A percentile compares a stretch with the other conserved stretches of the same genome.
phyloP scores from a whole-genome alignment of 2,329 filamentous ascomycete species.

The Microcyclosporella mali region DNA sequence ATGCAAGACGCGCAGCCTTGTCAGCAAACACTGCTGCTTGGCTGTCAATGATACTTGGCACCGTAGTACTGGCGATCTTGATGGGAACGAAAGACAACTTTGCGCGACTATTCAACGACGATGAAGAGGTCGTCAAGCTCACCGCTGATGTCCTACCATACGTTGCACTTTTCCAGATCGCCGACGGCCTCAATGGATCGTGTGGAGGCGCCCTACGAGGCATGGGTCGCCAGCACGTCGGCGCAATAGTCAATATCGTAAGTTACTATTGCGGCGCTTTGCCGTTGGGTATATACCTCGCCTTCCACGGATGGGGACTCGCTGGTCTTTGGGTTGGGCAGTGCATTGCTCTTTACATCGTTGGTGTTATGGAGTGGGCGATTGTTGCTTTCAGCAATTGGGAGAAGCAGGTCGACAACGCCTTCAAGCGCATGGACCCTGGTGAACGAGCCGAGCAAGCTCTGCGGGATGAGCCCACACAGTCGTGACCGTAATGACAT shows the following conservation, averaged over 20 bases:
- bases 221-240: conserved; percentile 81
- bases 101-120: conserved; percentile 74
- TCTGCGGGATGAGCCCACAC: neutral
- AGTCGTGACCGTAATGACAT: neutral
- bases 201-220: conserved; percentile 76
- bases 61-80: conserved; percentile 59
- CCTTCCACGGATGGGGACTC: conserved; percentile 80
- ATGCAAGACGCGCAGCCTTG: conserved; percentile 59
- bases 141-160: conserved; percentile 76
- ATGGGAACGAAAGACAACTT: conserved; percentile 68
- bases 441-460: conserved; percentile 38
- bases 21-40: conserved; percentile 71
- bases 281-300: conserved; percentile 75
- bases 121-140: conserved; percentile 62
- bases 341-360: conserved; percentile 65
- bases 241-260: conserved; percentile 71
- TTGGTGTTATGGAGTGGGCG: conserved; percentile 70
- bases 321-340: conserved; percentile 68
- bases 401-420: conserved; percentile 65
- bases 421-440: conserved; percentile 63
- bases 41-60: conserved; percentile 64
- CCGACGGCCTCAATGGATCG: conserved; percentile 77
- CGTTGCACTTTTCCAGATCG: conserved; percentile 84
- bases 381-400: conserved; percentile 74
- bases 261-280: conserved; percentile 80